Evolutionary conservation across 2,329 filamentous ascomycete species (phyloP).

Genomic region (Verticillium zaregamsianum): DNA sequence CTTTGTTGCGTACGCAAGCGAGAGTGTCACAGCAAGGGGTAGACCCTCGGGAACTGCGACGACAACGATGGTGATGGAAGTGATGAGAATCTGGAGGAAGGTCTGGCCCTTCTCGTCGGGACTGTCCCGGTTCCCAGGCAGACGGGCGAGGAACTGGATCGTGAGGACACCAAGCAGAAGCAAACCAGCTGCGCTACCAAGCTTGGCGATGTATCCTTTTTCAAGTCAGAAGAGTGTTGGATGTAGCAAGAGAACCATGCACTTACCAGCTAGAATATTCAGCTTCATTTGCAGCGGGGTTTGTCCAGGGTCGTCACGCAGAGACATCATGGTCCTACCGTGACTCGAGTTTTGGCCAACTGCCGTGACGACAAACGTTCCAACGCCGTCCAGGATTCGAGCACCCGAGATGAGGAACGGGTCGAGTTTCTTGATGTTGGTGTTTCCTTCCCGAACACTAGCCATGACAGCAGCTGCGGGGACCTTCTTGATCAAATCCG

Average conservation of each 20-base stretch:
- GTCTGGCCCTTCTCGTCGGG: slow-evolving; percentile 42
- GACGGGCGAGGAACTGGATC: slow-evolving; percentile 14
- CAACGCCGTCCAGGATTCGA: slow-evolving; percentile 53
- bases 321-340: slow-evolving; percentile 17
- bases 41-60: slow-evolving; percentile 58
- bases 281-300: slow-evolving; percentile 17
- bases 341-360: slow-evolving; percentile 15
- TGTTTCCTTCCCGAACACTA: slow-evolving; percentile 45
- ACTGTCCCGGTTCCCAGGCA: slow-evolving; percentile 34
- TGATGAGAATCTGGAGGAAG: slow-evolving; percentile 41
- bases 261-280: slow-evolving; percentile 15
- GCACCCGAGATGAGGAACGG: slow-evolving; percentile 81
- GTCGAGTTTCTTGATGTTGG: slow-evolving; percentile 52
- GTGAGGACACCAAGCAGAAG: slow-evolving; percentile 14
- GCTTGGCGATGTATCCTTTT: slow-evolving; percentile 17
- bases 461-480: slow-evolving; percentile 54
- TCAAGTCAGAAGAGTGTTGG: background rate
- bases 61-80: slow-evolving; percentile 49
- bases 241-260: too few species aligned
- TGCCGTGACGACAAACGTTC: slow-evolving; percentile 15
- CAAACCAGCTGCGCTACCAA: slow-evolving; percentile 15
- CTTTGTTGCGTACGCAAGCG: slow-evolving; percentile 58
- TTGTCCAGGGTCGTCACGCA: slow-evolving; percentile 15
- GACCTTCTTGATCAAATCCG: slow-evolving; percentile 66
- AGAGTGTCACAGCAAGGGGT: slow-evolving; percentile 56